Conservation (phyloP, 345 rosid species). For the Leavenworthia alabamica region DNA sequence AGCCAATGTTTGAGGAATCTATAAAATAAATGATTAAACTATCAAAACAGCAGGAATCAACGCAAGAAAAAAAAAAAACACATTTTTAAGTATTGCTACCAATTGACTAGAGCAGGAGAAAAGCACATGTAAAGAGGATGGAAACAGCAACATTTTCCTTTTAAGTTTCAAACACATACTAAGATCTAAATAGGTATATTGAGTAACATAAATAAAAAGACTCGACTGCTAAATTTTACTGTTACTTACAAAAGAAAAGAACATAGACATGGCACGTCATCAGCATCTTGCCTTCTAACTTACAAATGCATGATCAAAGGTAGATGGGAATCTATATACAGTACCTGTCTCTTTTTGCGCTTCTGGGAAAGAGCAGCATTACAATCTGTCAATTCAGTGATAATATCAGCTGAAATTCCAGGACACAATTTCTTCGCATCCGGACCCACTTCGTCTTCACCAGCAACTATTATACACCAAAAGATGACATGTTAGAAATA, state of each 20-base stretch:
- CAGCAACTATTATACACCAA: slow-evolving; percentile 36
- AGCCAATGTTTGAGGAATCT: slow-evolving; percentile 75
- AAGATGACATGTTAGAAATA: slow-evolving; percentile 3
- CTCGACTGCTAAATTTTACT: neutral
- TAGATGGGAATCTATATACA: neutral
- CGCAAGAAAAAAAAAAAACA: neutral
- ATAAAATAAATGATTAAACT: slow-evolving; percentile 4
- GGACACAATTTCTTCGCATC: slow-evolving; percentile 49
- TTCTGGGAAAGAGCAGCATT: slow-evolving; percentile 85
- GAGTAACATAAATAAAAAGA: neutral
- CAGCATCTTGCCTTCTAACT: neutral
- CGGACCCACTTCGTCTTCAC: slow-evolving; percentile 46
- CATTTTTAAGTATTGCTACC: neutral
- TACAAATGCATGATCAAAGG: slow-evolving; percentile 5
- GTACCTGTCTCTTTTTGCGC: slow-evolving; percentile 79
- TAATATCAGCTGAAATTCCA: slow-evolving; percentile 63
- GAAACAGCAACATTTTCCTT: neutral
- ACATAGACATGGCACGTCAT: neutral
- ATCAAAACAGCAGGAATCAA: neutral
- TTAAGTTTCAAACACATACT: neutral
- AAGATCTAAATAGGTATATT: neutral
- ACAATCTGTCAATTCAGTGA: slow-evolving; percentile 75
- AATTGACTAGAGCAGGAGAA: neutral
- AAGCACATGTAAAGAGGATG: neutral
- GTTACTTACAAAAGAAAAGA: neutral